A percentile compares a stretch with the other conserved stretches of the same genome.
Conservation (phyloP, 306 rosid species). For the Quercus alba region DNA sequence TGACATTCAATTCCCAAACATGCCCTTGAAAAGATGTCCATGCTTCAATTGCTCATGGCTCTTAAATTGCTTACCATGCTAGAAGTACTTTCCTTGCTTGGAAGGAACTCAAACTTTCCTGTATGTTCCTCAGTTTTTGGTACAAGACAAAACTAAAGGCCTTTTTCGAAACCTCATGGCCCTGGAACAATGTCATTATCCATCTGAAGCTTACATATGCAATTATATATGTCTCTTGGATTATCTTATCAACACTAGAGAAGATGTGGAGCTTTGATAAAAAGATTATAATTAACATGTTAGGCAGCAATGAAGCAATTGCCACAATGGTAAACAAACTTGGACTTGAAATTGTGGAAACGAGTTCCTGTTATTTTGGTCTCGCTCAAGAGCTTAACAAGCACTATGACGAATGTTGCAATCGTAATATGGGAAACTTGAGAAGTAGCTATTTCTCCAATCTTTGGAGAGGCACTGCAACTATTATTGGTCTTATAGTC, state of each 20-base stretch:
- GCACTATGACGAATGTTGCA: slow-evolving; percentile 3
- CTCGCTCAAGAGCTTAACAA: background rate
- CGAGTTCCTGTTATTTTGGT: background rate
- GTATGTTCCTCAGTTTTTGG: background rate
- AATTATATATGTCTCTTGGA: slow-evolving; percentile 22
- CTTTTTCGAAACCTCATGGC: slow-evolving; percentile 26
- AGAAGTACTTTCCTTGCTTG: background rate
- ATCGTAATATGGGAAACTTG: slow-evolving; percentile 4
- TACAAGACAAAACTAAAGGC: slow-evolving; percentile 3
- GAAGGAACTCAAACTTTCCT: background rate
- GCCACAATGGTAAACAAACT: slow-evolving; percentile 13
- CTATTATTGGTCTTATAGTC: slow-evolving; percentile 21
- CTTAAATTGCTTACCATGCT: background rate
- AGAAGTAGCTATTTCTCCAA: slow-evolving; percentile 29
- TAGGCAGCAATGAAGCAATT: slow-evolving; percentile 22
- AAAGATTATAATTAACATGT: slow-evolving; percentile 1
- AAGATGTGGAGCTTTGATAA: slow-evolving; percentile 23
- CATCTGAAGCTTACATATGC: slow-evolving; percentile 8
- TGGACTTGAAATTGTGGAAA: background rate
- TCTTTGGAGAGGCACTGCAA: slow-evolving; percentile 30
- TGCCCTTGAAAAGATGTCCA: background rate
- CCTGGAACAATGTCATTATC: slow-evolving; percentile 29
- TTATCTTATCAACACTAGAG: slow-evolving; percentile 13
- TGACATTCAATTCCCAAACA: too few relatives aligned
- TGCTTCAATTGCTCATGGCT: slow-evolving; percentile 1